Base-by-base conservation (phyloP, 176 grass and related monocot species). In the Aegilops tauschii region DNA sequence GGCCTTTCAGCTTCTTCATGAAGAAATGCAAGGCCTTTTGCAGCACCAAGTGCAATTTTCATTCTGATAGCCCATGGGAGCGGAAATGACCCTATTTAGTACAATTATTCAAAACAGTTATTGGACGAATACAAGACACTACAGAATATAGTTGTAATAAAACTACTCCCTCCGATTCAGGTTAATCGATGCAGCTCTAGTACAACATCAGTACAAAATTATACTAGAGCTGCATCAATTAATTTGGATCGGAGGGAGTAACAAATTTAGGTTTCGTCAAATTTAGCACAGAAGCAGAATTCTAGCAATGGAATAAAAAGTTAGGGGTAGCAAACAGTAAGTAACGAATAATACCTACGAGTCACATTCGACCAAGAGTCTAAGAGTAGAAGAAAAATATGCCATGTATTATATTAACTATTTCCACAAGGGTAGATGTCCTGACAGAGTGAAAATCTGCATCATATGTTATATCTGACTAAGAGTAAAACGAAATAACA, bases 1-100 rank as follows among this genome's bases (percentile, higher is more conserved):
- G 97, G 97, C 62, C 94, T 96, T 92, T 99, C 97, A 66, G 94
- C 94, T 96, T 99, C 97, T 94, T 99, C 97, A 67, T 96, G 97
- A 76, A 99, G 94, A 92, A 96, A 99, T 61, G 97, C 90, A 81
- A 99, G 89, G 68, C 94, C 97, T 79, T 94, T 94, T 20, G 97
- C 97, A 82, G 97, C 97, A 82, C 97, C 97, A 79, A 99, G 92
- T 83, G 97, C 97, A 93, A 99, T 96, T 88, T 91, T 99, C 92
- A 99, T 96, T 90, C 97, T 89, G 56, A 87, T 94, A 65, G 94
- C 61, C 97, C 97, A 99, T 90, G 97, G 92, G 34, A 99, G 90
- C 90, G 97, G 97, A 54, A 94, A 83, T 1, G 94, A 94, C 56
- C 94, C 97, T 96, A 44, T 86, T 87, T 84, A 61, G 82, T 87